Conservation (phyloP, 2,329 filamentous ascomycete species). For the Aphanoascus verrucosus region DNA sequence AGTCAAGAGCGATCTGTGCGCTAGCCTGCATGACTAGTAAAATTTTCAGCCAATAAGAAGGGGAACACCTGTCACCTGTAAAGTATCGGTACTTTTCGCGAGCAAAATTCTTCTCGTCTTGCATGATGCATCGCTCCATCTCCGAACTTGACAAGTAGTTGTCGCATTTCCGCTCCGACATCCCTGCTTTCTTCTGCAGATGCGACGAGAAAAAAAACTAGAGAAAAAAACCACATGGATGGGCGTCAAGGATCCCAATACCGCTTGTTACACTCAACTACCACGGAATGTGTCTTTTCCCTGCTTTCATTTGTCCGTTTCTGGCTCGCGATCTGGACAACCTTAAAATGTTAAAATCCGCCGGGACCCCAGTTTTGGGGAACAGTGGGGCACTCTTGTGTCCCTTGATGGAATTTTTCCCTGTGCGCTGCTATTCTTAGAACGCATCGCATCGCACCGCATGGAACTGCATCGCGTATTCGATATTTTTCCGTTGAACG, state of each 20-base stretch:
- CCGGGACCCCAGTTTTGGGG: slow-evolving; percentile 3
- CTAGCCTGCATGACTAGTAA: background rate
- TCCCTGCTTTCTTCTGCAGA: background rate
- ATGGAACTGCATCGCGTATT: background rate
- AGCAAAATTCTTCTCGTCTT: background rate
- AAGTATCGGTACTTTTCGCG: background rate
- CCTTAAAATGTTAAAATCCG: slow-evolving; percentile 6
- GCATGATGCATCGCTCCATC: background rate
- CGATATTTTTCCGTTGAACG: background rate
- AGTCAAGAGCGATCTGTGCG: background rate
- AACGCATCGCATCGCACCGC: background rate
- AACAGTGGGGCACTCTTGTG: slow-evolving; percentile 1
- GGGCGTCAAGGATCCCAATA: background rate
- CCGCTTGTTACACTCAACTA: background rate
- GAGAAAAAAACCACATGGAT: slow-evolving; percentile 2
- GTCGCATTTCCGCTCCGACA: background rate
- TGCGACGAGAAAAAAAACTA: background rate
- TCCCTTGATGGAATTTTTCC: slow-evolving; percentile 1
- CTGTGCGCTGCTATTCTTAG: slow-evolving; percentile 8
- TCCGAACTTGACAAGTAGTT: background rate
- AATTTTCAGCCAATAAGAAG: no score
- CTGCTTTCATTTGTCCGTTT: no score
- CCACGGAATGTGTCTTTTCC: no score
- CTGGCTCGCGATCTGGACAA: background rate
- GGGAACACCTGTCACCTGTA: background rate